A percentile compares a stretch with the other conserved stretches of the same genome.
These are phyloP conservation scores for Trypanosoma brucei DNA, from an alignment of 208 protist species.

Conservation along the genomic window DNA sequence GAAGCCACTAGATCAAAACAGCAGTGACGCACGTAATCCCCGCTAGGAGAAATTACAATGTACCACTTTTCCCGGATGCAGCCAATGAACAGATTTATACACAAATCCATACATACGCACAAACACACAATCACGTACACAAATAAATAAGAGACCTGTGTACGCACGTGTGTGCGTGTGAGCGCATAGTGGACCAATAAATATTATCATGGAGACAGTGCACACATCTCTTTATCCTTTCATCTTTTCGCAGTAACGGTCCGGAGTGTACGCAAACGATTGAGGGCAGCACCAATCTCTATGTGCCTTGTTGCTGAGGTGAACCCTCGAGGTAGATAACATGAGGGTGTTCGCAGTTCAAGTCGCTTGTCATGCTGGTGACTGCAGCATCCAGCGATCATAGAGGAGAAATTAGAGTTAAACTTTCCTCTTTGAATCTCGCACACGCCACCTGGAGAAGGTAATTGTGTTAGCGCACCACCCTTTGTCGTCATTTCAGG, in stretches of 20 bases:
- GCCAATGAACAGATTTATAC: no score
- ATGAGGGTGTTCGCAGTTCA: constrained; percentile 59
- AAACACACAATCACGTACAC: no score
- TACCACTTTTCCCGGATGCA: no score
- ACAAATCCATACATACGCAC: no score
- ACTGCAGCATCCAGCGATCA: constrained; percentile 38
- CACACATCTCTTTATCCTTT: background rate
- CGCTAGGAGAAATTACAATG: no score
- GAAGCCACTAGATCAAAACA: no score
- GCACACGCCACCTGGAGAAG: constrained; percentile 1
- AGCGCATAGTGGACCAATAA: no score
- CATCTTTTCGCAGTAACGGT: constrained; percentile 12
- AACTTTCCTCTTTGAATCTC: constrained; percentile 7
- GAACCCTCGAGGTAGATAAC: constrained; percentile 61
- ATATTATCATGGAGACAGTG: no score
- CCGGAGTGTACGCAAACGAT: constrained; percentile 71
- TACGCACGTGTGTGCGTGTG: no score
- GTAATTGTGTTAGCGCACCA: constrained; percentile 13
- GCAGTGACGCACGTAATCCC: no score
- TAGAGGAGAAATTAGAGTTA: constrained; percentile 24
- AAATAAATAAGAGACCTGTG: no score
- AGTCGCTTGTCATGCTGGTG: constrained; percentile 35
- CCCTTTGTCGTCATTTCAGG: constrained; percentile 14
- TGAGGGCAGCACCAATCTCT: constrained; percentile 88
- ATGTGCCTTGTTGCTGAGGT: constrained; percentile 67